A percentile compares a stretch with the other conserved stretches of the same genome.
These are phyloP conservation scores for Tetrapisispora taiwanensis DNA, from an alignment of 805 yeast species.

Conservation along the genomic window DNA sequence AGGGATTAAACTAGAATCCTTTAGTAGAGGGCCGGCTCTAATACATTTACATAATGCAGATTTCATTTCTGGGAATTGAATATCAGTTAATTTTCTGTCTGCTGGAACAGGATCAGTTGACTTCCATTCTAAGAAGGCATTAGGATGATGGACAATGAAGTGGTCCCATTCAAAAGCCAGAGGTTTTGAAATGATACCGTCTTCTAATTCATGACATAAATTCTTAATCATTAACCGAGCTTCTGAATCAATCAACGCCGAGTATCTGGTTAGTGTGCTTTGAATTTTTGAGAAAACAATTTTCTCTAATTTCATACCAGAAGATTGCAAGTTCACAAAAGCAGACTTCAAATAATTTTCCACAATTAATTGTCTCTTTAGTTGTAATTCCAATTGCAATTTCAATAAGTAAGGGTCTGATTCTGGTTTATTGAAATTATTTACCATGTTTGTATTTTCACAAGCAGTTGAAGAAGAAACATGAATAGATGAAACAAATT, in stretches of 20 bases:
- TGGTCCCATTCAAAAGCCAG: slow-evolving; percentile 61
- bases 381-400: slow-evolving; percentile 51
- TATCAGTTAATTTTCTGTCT: slow-evolving; percentile 41
- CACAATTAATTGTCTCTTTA: slow-evolving; percentile 49
- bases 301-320: slow-evolving; percentile 54
- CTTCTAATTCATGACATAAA: slow-evolving; percentile 33
- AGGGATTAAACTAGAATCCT: background rate
- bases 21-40: slow-evolving; percentile 46
- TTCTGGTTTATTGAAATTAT: slow-evolving; percentile 20
- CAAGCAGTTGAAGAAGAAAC: slow-evolving; percentile 13
- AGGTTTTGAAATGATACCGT: slow-evolving; percentile 43
- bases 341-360: slow-evolving; percentile 60
- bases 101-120: slow-evolving; percentile 32
- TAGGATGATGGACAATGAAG: slow-evolving; percentile 40
- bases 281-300: slow-evolving; percentile 56
- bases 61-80: slow-evolving; percentile 44
- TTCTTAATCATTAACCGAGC: slow-evolving; percentile 45
- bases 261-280: slow-evolving; percentile 42
- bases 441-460: background rate
- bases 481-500: slow-evolving; percentile 34
- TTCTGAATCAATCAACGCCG: slow-evolving; percentile 43
- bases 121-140: slow-evolving; percentile 32
- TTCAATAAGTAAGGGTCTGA: slow-evolving; percentile 58
- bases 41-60: slow-evolving; percentile 43
- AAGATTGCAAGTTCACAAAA: slow-evolving; percentile 49